Conservation (phyloP, 129 eudicot genomes). For the Dittrichia graveolens region DNA sequence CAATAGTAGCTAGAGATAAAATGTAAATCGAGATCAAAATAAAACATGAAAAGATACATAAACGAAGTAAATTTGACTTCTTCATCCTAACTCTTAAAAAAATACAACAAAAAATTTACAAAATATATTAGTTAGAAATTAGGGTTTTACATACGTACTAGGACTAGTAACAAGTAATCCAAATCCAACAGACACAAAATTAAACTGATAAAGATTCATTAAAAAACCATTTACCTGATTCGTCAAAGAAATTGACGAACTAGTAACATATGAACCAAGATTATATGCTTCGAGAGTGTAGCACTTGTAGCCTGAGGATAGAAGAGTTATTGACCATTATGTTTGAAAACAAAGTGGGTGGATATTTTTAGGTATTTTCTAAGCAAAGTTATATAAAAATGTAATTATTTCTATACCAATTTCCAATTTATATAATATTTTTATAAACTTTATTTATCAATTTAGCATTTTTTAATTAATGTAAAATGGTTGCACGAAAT, state of each 20-base stretch:
- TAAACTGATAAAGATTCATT: background rate
- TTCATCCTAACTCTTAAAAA: background rate
- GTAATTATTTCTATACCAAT: no score
- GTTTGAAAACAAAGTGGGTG: no score
- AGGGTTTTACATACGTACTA: constrained; percentile 20
- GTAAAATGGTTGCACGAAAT: no score
- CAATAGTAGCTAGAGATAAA: no score
- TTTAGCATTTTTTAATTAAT: no score
- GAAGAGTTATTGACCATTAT: no score
- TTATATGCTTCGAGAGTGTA: constrained; percentile 19
- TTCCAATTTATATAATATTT: no score
- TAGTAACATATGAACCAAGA: background rate
- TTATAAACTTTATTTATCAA: no score
- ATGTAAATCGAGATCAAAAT: background rate
- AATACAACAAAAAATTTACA: background rate
- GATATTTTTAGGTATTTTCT: no score
- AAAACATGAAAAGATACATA: background rate
- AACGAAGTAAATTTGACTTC: background rate
- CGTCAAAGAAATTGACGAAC: background rate
- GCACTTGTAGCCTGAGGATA: no score
- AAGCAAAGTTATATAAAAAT: no score
- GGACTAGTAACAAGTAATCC: background rate
- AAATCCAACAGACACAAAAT: background rate
- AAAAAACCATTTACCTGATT: constrained; percentile 23
- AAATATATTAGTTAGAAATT: background rate